Conservation (phyloP, 768 basidiomycete genomes). For the Calocera viscosa region DNA sequence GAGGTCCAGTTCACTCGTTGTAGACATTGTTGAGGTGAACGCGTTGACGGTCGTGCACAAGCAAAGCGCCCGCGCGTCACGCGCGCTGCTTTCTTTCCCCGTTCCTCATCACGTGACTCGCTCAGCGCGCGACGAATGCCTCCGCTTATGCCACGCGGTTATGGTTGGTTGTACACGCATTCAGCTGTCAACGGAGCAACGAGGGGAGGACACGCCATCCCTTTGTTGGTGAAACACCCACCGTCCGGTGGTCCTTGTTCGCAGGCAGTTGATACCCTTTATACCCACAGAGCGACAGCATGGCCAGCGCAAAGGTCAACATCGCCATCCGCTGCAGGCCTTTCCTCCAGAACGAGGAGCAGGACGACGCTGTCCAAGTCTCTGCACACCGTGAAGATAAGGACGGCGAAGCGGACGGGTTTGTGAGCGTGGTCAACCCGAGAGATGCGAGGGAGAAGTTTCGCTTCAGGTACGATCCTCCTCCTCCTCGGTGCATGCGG, state of each 20-base stretch:
- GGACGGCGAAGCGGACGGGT: conserved; percentile 15
- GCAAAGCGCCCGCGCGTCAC: not conserved
- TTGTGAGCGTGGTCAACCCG: conserved; percentile 57
- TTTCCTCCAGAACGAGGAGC: conserved; percentile 9
- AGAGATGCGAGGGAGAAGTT: conserved; percentile 57
- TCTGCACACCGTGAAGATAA: not conserved
- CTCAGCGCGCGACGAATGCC: not conserved
- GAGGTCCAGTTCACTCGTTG: not conserved
- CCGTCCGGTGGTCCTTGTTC: too few relatives aligned
- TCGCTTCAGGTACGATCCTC: conserved; percentile 47
- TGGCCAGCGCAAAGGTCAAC: not conserved
- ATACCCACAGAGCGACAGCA: not conserved
- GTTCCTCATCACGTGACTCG: not conserved
- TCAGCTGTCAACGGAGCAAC: too few relatives aligned
- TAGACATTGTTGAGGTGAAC: not conserved
- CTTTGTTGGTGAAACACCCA: too few relatives aligned
- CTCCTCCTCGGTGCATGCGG: too few relatives aligned
- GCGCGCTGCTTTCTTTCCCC: not conserved
- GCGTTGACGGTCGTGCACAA: not conserved
- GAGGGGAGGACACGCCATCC: too few relatives aligned
- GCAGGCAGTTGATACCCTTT: too few relatives aligned
- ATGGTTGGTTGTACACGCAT: too few relatives aligned
- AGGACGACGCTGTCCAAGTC: conserved; percentile 11
- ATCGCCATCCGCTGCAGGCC: not conserved
- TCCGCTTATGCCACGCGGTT: too few relatives aligned